phyloP scores from a whole-genome alignment of 2,329 filamentous ascomycete genomes.

The Pseudocercospora musae region DNA sequence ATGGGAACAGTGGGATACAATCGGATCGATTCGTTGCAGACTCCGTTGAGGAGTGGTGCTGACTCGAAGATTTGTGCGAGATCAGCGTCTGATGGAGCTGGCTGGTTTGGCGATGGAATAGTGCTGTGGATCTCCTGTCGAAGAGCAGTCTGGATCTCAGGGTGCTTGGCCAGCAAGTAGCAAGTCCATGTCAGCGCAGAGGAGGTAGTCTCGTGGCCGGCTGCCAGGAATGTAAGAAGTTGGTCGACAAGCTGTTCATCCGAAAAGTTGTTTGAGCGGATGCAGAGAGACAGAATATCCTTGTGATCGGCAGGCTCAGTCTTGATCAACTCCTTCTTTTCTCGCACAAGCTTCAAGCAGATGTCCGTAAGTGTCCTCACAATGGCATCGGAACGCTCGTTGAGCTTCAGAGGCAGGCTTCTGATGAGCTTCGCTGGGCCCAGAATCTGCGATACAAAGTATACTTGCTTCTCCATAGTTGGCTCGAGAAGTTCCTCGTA shows the following conservation, averaged over 20 bases:
- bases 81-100: slow-evolving; percentile 28
- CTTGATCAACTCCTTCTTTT: slow-evolving; percentile 45
- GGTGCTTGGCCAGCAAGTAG: slow-evolving; percentile 65
- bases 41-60: slow-evolving; percentile 46
- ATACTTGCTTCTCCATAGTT: slow-evolving; percentile 46
- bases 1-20: slow-evolving; percentile 49
- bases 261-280: slow-evolving; percentile 52
- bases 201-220: slow-evolving; percentile 72
- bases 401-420: slow-evolving; percentile 48
- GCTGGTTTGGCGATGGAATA: slow-evolving; percentile 49
- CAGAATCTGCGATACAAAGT: slow-evolving; percentile 41
- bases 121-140: slow-evolving; percentile 63
- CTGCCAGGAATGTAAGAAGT: slow-evolving; percentile 55
- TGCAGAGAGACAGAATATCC: slow-evolving; percentile 49
- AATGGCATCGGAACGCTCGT: slow-evolving; percentile 31
- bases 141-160: slow-evolving; percentile 62
- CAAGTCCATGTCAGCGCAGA: slow-evolving; percentile 72
- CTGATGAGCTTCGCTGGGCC: slow-evolving; percentile 40
- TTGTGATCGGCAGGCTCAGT: slow-evolving; percentile 31
- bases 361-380: slow-evolving; percentile 40
- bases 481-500: slow-evolving; percentile 48
- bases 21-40: slow-evolving; percentile 46
- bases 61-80: slow-evolving; percentile 41
- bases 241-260: slow-evolving; percentile 54
- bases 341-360: slow-evolving; percentile 47